Base-by-base conservation (phyloP, 2,329 filamentous ascomycete species). In the Fusarium domesticum region DNA sequence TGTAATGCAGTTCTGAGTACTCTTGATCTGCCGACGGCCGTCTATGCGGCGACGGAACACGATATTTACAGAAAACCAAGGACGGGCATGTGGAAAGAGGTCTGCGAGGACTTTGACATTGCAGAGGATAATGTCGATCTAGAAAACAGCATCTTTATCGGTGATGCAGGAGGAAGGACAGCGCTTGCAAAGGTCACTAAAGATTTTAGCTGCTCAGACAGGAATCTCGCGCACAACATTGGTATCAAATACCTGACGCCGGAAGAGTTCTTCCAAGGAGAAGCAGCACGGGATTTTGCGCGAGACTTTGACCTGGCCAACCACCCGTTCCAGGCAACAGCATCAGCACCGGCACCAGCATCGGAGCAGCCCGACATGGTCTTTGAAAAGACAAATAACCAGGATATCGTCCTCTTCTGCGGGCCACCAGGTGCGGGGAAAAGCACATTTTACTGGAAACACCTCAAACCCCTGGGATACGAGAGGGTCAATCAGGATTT, bases 361-460 rank as follows among this genome's bases (percentile, higher is more conserved):
- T 48, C 59, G 51, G 34, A 58, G 54, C 36, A 48, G 15, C 37
- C 53, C 1, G 61, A 57, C 7, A 32, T 80, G 0, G 8, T 82
- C 2, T 76, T 77, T 52, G 72, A 77, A 36, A 89, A 84, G 68
- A 77, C 74, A 39, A 81, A 85, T 58, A 65, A 78, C 6, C 66
- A 82, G 52, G 91, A 96, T 43, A 72, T 97, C 12, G 80, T 97
- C 18, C 67, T 97, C 6, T 89, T 95, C 64, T 92, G 88, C 60
- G 93, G 93, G 2, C 89, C 87, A 37, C 93, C 93, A 0, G 91
- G 88, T 1, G 83, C 89, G 3, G 93, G 93, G 15, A 97, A 98
- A 68, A 95, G 89, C 31, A 92, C 89, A 0, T 96, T 93, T 60
- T 96, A 85, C 69, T 89, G 85, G 81, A 83, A 78, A 50, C 72